Percentiles rank a stretch among this genome's conserved stretches.
Evolutionary conservation across 208 protist genomes (phyloP).

Genomic region (Leishmania lainsoni): DNA sequence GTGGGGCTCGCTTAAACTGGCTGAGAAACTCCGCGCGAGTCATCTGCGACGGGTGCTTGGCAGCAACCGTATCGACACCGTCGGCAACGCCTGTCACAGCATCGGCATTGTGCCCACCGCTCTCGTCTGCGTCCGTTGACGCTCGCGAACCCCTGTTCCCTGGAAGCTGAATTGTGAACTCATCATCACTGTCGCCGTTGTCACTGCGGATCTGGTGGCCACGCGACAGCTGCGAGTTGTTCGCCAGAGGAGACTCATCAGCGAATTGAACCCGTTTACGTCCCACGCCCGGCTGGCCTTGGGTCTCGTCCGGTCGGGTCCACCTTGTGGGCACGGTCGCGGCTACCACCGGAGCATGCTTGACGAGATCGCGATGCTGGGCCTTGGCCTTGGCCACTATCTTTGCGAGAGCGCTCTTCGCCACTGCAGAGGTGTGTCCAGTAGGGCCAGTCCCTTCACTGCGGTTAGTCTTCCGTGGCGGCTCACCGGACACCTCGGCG

Average conservation of each 20-base stretch:
- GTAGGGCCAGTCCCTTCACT: neutral
- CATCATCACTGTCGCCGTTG: neutral
- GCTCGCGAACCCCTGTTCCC: neutral
- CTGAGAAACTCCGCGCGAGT: conserved; percentile 83
- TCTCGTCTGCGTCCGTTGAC: neutral
- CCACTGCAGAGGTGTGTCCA: neutral
- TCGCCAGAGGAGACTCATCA: neutral
- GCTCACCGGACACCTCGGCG: neutral
- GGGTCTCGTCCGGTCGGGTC: neutral
- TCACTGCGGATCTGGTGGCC: neutral
- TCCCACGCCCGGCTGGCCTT: neutral
- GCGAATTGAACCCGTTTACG: conserved; percentile 23
- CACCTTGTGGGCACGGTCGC: neutral
- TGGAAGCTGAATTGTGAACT: conserved; percentile 18
- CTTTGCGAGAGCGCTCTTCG: conserved; percentile 50
- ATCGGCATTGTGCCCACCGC: neutral
- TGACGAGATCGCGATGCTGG: conserved; percentile 24
- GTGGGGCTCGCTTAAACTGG: conserved; percentile 88
- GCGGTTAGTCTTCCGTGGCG: conserved; percentile 11
- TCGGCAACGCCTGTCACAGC: neutral
- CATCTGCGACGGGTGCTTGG: conserved; percentile 91
- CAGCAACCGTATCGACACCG: conserved; percentile 1
- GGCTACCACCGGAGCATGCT: conserved; percentile 2
- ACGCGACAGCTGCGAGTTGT: neutral
- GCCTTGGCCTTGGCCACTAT: conserved; percentile 57